These are phyloP conservation scores for Plasmodium berghei DNA, from an alignment of 169 alveolate species.

Conservation along the genomic window DNA sequence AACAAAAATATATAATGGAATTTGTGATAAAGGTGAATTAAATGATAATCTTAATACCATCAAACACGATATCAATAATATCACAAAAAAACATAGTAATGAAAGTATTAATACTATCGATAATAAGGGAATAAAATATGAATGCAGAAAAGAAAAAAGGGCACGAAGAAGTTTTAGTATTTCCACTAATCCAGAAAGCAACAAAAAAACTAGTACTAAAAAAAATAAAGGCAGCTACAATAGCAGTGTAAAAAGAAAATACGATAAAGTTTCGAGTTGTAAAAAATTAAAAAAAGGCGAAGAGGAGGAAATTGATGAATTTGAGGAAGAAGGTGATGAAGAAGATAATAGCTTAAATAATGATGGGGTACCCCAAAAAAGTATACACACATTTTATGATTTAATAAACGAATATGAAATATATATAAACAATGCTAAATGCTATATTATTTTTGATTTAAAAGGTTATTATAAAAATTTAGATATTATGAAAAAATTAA, in stretches of 20 bases:
- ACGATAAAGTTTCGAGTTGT: neutral
- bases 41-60: neutral
- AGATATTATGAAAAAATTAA: slow-evolving; percentile 47
- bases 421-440: slow-evolving; percentile 53
- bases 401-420: slow-evolving; percentile 39
- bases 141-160: slow-evolving; percentile 32
- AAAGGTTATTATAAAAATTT: slow-evolving; percentile 52
- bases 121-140: slow-evolving; percentile 7
- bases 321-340: slow-evolving; percentile 1
- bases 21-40: neutral
- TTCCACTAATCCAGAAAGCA: neutral
- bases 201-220: slow-evolving; percentile 7
- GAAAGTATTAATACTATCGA: neutral
- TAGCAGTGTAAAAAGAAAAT: slow-evolving; percentile 5
- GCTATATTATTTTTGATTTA: slow-evolving; percentile 48
- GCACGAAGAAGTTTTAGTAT: slow-evolving; percentile 1
- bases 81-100: neutral
- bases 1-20: slow-evolving; percentile 1
- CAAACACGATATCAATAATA: neutral
- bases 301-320: slow-evolving; percentile 1
- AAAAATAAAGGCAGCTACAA: slow-evolving; percentile 7
- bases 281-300: slow-evolving; percentile 2
- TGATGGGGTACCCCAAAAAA: neutral
- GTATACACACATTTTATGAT: slow-evolving; percentile 28
- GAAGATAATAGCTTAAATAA: slow-evolving; percentile 29